Evolutionary conservation across 2,329 filamentous ascomycete genomes (phyloP), one percentile per base, ranked within the genome.

Genomic region (Calonectria pauciramosa): DNA sequence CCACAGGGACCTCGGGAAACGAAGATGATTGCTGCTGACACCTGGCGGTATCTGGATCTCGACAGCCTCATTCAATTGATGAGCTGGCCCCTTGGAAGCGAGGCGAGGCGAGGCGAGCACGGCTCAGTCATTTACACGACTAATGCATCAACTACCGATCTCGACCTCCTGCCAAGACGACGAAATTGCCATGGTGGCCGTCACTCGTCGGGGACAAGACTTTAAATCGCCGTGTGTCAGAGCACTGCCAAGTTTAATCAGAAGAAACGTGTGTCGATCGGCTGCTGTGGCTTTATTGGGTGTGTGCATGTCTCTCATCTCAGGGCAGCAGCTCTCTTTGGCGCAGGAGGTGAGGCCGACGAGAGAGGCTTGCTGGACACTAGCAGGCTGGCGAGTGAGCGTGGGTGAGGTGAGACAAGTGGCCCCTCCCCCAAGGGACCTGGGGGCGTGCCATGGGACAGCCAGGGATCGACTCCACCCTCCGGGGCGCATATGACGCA

Each of bases 401-500:
- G 75, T 80, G 75, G 75, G 79, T 79, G 71, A 72, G 71, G 72
- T 75, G 72, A 80, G 74, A 71, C 44, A 66, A 20, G 56, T 60
- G 56, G 56, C 56, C 28, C n/a, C 32, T 16, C 52, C 52, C 20
- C 56, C 52, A 63, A 75, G 49, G 65, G 69, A 72, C 76, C 71
- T 73, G 74, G 77, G 79, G 67, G 68, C 68, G 72, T 75, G 76
- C 77, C 69, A 77, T 74, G 69, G 76, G 75, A 75, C 63, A 66
- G 70, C 73, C 72, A 78, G 70, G 77, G 78, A 76, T 76, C 47
- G 54, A 63, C 73, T 74, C 71, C 71, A 78, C 76, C 68, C 72
- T 77, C 74, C 65, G 79, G 78, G 79, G 78, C 78, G 75, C 79
- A 80, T 80, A 80, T 80, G 79, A 80, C 79, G 79, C 79, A 79